Evolutionary conservation across 2,329 filamentous ascomycete genomes (phyloP).

Genomic region (Beauveria medogensis): DNA sequence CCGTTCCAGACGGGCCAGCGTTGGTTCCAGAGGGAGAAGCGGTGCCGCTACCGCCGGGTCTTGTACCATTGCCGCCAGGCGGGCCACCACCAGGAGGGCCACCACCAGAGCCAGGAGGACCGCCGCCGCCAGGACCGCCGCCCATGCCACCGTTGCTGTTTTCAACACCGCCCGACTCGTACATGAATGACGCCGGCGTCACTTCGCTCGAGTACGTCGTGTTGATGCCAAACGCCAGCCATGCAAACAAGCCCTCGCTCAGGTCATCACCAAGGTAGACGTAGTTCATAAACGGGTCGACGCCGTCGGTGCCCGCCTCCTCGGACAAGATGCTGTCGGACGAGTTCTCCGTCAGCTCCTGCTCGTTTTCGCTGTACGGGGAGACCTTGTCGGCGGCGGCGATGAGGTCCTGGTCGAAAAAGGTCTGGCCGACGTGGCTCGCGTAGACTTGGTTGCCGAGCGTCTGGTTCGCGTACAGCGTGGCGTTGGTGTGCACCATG

Average conservation of each 20-base stretch:
- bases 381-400: slow-evolving; percentile 37
- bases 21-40: neutral
- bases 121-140: slow-evolving; percentile 9
- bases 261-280: slow-evolving; percentile 46
- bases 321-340: slow-evolving; percentile 41
- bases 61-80: neutral
- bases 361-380: slow-evolving; percentile 41
- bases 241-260: slow-evolving; percentile 44
- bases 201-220: slow-evolving; percentile 17
- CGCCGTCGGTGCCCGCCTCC: slow-evolving; percentile 37
- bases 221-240: slow-evolving; percentile 47
- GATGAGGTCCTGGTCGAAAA: slow-evolving; percentile 53
- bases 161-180: slow-evolving; percentile 24
- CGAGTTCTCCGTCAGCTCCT: slow-evolving; percentile 40
- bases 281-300: slow-evolving; percentile 52
- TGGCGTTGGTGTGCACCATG: slow-evolving; percentile 30
- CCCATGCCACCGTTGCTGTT: slow-evolving; percentile 18
- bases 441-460: slow-evolving; percentile 30
- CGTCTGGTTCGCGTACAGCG: slow-evolving; percentile 25
- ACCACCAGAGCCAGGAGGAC: slow-evolving; percentile 2
- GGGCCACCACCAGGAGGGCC: neutral
- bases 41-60: neutral
- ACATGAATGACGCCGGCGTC: slow-evolving; percentile 25
- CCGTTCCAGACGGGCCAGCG: neutral
- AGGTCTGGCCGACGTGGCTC: slow-evolving; percentile 57